Percentiles rank a stretch among this genome's conserved stretches.
Evolutionary conservation across 2,329 filamentous ascomycete genomes (phyloP).

Genomic region (Beauveria sp.): DNA sequence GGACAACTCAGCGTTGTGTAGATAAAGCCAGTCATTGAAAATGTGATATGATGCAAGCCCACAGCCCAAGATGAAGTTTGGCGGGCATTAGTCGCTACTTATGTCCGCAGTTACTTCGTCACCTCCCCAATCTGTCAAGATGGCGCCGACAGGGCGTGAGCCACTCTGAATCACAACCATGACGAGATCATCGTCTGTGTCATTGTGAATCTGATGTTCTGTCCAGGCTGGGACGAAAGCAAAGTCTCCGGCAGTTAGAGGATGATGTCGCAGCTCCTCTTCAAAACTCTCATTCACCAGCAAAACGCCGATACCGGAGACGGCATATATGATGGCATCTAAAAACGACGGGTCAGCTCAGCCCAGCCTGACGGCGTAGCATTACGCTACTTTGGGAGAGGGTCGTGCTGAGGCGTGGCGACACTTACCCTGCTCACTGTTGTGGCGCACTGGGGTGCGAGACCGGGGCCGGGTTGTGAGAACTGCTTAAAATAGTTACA

Average conservation of each 20-base stretch:
- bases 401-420: neutral
- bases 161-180: constrained; percentile 62
- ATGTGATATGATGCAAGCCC: constrained; percentile 2
- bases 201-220: constrained; percentile 64
- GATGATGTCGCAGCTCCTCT: constrained; percentile 42
- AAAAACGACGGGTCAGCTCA: constrained; percentile 3
- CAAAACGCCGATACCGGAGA: constrained; percentile 53
- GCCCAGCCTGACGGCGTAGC: neutral
- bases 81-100: neutral
- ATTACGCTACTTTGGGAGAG: neutral
- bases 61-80: neutral
- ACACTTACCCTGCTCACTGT: constrained; percentile 56
- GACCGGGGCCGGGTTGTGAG: constrained; percentile 57
- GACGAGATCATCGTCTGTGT: constrained; percentile 51
- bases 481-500: constrained; percentile 33
- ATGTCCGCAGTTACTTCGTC: constrained; percentile 24
- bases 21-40: neutral
- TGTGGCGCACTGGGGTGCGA: constrained; percentile 57
- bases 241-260: constrained; percentile 58
- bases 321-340: constrained; percentile 64
- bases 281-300: constrained; percentile 50
- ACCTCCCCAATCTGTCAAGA: constrained; percentile 56
- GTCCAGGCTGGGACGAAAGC: constrained; percentile 62
- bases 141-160: constrained; percentile 51
- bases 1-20: neutral